A percentile compares a stretch with the other conserved stretches of the same genome.
Evolutionary conservation across 768 basidiomycete genomes (phyloP).

Genomic region (Saitozyma sp.): DNA sequence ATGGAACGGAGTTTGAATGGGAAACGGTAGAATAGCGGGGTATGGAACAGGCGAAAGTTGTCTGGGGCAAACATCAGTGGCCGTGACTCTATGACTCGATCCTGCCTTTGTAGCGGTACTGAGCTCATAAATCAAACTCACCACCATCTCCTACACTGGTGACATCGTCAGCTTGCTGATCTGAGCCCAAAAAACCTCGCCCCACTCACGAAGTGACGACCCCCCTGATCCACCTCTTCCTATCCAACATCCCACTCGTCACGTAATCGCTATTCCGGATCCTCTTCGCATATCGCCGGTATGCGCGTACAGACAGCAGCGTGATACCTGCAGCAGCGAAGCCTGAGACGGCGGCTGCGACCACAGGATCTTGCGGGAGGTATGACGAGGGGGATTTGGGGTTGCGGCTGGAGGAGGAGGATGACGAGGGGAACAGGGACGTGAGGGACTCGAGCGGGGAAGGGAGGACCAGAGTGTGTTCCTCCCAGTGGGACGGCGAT

Average conservation of each 20-base stretch:
- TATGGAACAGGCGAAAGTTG: slow-evolving; percentile 85
- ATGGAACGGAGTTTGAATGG: slow-evolving; percentile 69
- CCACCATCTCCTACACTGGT: slow-evolving; percentile 43
- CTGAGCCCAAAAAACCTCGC: neutral
- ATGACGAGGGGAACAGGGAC: too few relatives aligned
- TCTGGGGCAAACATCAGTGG: slow-evolving; percentile 54
- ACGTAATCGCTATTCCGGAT: slow-evolving; percentile 70
- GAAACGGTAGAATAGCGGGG: slow-evolving; percentile 74
- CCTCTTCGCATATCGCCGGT: slow-evolving; percentile 53
- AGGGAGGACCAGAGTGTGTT: too few relatives aligned
- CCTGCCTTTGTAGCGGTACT: too few relatives aligned
- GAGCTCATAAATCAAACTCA: slow-evolving; percentile 13
- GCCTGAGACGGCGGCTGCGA: slow-evolving; percentile 41
- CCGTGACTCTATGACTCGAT: neutral
- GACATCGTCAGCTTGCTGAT: slow-evolving; percentile 2
- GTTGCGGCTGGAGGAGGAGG: too few relatives aligned
- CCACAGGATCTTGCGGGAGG: slow-evolving; percentile 36
- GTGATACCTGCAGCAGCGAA: slow-evolving; percentile 49
- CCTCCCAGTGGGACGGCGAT: too few relatives aligned
- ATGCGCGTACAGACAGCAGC: slow-evolving; percentile 29
- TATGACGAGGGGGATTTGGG: slow-evolving; percentile 3
- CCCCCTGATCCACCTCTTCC: slow-evolving; percentile 72
- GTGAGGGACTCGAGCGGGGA: too few relatives aligned
- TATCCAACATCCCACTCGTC: slow-evolving; percentile 63
- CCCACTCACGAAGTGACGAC: slow-evolving; percentile 69